Evolutionary conservation across 2,329 filamentous ascomycete species (phyloP).

Genomic region (Sclerotinia borealis): DNA sequence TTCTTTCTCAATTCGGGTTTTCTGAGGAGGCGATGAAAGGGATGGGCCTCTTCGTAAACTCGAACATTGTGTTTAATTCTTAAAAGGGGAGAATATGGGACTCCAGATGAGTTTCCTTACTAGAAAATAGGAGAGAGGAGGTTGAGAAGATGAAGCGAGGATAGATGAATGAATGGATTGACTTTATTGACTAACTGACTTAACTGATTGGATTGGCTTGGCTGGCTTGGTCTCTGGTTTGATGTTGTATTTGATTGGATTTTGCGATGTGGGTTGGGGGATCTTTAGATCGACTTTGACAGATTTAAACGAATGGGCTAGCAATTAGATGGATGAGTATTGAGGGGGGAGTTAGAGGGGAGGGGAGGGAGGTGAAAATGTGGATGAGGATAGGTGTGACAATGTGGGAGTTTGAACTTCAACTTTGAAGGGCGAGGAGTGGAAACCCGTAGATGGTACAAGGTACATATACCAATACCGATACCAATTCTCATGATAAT

Average conservation of each 20-base stretch:
- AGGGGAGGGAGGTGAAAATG: neutral
- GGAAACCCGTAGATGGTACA: neutral
- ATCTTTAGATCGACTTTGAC: neutral
- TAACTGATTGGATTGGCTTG: slow-evolving; percentile 12
- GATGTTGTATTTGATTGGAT: slow-evolving; percentile 8
- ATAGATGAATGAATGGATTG: slow-evolving; percentile 10
- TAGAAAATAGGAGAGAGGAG: neutral
- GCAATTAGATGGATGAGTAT: neutral
- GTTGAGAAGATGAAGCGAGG: neutral
- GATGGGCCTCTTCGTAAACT: neutral
- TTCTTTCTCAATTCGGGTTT: neutral
- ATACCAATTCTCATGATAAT: slow-evolving; percentile 9
- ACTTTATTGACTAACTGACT: slow-evolving; percentile 12
- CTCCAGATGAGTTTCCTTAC: slow-evolving; percentile 2
- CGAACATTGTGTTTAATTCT: neutral
- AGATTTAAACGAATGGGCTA: neutral
- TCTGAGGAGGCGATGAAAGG: neutral
- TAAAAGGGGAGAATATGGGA: neutral
- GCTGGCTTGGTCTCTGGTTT: slow-evolving; percentile 7
- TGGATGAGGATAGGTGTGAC: neutral
- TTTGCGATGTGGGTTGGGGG: neutral
- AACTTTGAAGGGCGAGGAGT: neutral
- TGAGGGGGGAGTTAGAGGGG: neutral
- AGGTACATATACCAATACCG: slow-evolving; percentile 5
- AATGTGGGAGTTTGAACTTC: neutral